phyloP scores from a whole-genome alignment of 352 stramenopile species.

The Lagenidium sp. region DNA sequence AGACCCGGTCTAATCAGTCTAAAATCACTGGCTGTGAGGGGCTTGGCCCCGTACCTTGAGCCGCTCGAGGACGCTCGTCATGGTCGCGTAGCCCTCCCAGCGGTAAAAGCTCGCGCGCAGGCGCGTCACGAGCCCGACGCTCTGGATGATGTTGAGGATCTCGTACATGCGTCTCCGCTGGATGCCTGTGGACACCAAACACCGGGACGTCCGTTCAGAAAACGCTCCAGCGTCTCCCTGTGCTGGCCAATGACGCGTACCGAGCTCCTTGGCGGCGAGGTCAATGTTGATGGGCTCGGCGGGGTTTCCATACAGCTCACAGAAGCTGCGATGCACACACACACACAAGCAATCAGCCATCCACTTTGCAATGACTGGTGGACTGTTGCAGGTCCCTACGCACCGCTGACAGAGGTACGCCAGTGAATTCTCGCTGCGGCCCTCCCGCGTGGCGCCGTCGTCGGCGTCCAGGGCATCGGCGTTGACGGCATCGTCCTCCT shows the following conservation, averaged over 20 bases:
- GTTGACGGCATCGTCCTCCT: too few relatives aligned
- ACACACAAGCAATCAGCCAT: background rate
- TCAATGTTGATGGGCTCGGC: conserved; percentile 28
- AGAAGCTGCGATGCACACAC: conserved; percentile 14
- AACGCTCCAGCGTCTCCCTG: background rate
- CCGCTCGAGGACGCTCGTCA: conserved; percentile 13
- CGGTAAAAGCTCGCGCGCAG: conserved; percentile 22
- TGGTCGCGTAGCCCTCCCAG: conserved; percentile 23
- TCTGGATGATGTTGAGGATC: conserved; percentile 36
- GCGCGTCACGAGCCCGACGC: conserved; percentile 20
- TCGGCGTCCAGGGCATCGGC: conserved; percentile 12
- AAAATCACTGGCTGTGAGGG: background rate
- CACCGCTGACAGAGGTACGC: conserved; percentile 18
- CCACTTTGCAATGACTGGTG: background rate
- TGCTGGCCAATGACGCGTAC: too few relatives aligned
- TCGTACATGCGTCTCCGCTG: conserved; percentile 26
- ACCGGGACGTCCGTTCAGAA: too few relatives aligned
- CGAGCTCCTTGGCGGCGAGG: conserved; percentile 19
- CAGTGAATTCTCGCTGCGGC: conserved; percentile 22
- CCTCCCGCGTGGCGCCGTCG: conserved; percentile 15
- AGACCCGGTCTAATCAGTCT: too few relatives aligned
- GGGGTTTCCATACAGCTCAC: conserved; percentile 20
- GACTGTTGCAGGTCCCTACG: too few relatives aligned
- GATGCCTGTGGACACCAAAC: conserved; percentile 20
- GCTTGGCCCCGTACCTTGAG: conserved; percentile 14